These are phyloP conservation scores for Coniella lustricola DNA, from an alignment of 2,329 filamentous ascomycete species.

Conservation along the genomic window DNA sequence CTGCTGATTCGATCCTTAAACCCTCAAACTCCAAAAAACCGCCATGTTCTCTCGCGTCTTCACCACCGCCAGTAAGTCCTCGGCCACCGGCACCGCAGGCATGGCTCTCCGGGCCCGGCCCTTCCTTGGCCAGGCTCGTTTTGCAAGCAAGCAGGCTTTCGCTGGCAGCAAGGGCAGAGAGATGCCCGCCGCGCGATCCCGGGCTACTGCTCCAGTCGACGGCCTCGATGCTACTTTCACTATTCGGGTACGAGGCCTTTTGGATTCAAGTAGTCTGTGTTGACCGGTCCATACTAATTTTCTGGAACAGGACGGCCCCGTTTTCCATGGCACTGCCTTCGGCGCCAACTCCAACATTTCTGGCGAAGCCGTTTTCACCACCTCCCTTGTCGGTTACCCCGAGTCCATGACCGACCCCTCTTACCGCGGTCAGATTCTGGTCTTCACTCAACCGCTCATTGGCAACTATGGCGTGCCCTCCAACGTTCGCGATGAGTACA, in stretches of 20 bases:
- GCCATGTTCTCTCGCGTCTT: slow-evolving; percentile 57
- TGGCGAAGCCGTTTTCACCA: slow-evolving; percentile 97
- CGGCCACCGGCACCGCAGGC: slow-evolving; percentile 37
- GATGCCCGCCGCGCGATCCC: slow-evolving; percentile 52
- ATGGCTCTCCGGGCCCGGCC: slow-evolving; percentile 24
- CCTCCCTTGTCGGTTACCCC: slow-evolving; percentile 93
- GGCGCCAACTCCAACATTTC: slow-evolving; percentile 95
- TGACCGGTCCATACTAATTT: slow-evolving; percentile 2
- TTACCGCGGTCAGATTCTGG: slow-evolving; percentile 89
- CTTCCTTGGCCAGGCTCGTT: slow-evolving; percentile 28
- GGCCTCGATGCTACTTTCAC: slow-evolving; percentile 86
- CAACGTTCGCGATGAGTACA: slow-evolving; percentile 73
- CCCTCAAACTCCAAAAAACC: slow-evolving; percentile 20
- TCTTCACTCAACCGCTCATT: slow-evolving; percentile 96
- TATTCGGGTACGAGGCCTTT: slow-evolving; percentile 57
- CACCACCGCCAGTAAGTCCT: slow-evolving; percentile 45
- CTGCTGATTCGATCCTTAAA: slow-evolving; percentile 13
- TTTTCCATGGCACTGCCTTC: slow-evolving; percentile 95
- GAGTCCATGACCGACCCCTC: slow-evolving; percentile 89
- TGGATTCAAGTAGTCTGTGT: background rate
- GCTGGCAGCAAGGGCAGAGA: slow-evolving; percentile 63
- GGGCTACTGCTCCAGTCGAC: slow-evolving; percentile 58
- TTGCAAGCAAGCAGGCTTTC: slow-evolving; percentile 42
- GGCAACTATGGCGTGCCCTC: slow-evolving; percentile 98
- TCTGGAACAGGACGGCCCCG: slow-evolving; percentile 67